Evolutionary conservation across 176 grass and related monocot genomes (phyloP).

Genomic region (Oryza nivara): DNA sequence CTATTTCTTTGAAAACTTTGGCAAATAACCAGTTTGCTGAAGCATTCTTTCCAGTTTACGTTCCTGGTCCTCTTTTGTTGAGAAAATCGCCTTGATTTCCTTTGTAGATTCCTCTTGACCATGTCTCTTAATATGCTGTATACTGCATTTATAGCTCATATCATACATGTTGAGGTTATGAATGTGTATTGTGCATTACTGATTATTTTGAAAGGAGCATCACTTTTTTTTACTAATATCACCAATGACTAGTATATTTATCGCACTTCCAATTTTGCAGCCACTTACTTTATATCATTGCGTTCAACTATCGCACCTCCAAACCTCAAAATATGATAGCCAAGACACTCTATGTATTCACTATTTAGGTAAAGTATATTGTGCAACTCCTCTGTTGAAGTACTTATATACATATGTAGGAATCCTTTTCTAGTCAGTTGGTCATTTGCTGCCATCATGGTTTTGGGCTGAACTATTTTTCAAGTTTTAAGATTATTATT

Average conservation of each 20-base stretch:
- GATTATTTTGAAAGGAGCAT: neutral
- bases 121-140: neutral
- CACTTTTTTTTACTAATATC: slow-evolving; percentile 16
- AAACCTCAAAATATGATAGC: slow-evolving; percentile 52
- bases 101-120: neutral
- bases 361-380: slow-evolving; percentile 89
- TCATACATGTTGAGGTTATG: neutral
- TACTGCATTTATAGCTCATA: neutral
- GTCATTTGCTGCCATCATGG: neutral
- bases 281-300: slow-evolving; percentile 88
- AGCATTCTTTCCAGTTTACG: neutral
- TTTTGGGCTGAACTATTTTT: slow-evolving; percentile 1
- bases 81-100: too few species aligned
- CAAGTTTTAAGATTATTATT: slow-evolving; percentile 15
- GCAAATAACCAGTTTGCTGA: neutral
- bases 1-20: neutral
- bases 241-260: neutral
- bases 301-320: slow-evolving; percentile 57
- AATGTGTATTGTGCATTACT: neutral
- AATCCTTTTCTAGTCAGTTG: neutral
- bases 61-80: too few species aligned
- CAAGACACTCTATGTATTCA: slow-evolving; percentile 66
- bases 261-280: slow-evolving; percentile 51
- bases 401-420: neutral
- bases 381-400: slow-evolving; percentile 2